These are phyloP conservation scores for Coniferiporia sulphurascens DNA, from an alignment of 1,284 basidiomycete genomes.

Conservation along the genomic window DNA sequence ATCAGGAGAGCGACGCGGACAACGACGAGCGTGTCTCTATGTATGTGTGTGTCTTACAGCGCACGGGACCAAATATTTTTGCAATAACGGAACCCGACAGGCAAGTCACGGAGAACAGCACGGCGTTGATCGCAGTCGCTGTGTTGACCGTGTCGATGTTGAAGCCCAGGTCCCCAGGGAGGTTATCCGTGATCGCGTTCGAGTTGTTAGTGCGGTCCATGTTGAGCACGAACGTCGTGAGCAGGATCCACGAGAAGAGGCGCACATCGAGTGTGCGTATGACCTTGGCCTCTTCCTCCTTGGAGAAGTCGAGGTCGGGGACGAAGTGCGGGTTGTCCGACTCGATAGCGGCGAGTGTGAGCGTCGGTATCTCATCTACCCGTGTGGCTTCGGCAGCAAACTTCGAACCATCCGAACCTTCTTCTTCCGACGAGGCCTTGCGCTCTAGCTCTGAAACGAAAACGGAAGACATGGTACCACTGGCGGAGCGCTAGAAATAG, in stretches of 20 bases:
- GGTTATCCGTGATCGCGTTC: conserved; percentile 35
- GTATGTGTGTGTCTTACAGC: conserved; percentile 27
- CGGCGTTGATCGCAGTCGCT: conserved; percentile 31
- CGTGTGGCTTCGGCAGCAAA: not conserved
- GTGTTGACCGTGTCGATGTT: conserved; percentile 35
- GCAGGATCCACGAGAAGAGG: conserved; percentile 32
- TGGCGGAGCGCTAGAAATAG: no score
- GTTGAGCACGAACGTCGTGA: conserved; percentile 37
- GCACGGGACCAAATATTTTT: conserved; percentile 33
- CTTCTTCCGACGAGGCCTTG: not conserved
- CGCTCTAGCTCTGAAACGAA: not conserved
- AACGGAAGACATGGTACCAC: not conserved
- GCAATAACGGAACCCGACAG: conserved; percentile 33
- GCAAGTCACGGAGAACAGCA: conserved; percentile 31
- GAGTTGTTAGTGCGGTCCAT: conserved; percentile 38
- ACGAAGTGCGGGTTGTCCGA: conserved; percentile 24
- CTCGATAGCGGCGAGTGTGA: not conserved
- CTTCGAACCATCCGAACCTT: not conserved
- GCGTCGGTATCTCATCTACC: not conserved
- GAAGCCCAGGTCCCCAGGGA: conserved; percentile 34
- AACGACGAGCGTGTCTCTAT: not conserved
- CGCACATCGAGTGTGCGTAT: conserved; percentile 31
- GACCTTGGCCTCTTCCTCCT: conserved; percentile 30
- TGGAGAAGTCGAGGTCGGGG: conserved; percentile 28
- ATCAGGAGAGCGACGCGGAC: not conserved